These are phyloP conservation scores for Salvia miltiorrhiza DNA, from an alignment of 257 asterid genomes.

Conservation along the genomic window DNA sequence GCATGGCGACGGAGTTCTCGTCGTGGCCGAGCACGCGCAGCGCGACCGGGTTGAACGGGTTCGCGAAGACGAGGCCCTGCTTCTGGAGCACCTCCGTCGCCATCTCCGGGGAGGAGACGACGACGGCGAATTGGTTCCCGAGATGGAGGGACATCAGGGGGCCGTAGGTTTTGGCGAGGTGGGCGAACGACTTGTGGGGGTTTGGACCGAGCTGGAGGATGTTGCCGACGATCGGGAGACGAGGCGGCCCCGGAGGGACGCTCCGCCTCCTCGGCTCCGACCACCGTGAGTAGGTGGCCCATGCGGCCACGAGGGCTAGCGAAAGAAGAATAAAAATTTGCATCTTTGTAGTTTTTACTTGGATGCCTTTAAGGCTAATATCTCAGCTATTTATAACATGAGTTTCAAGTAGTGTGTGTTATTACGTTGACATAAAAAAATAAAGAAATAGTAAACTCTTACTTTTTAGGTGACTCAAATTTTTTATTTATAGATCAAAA, in stretches of 20 bases:
- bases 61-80: neutral
- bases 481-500: too few species aligned
- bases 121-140: too few species aligned
- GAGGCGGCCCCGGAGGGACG: neutral
- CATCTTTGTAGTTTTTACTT: too few species aligned
- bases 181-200: too few species aligned
- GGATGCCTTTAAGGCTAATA: too few species aligned
- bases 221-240: neutral
- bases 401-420: too few species aligned
- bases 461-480: too few species aligned
- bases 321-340: neutral
- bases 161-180: too few species aligned
- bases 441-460: too few species aligned
- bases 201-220: neutral
- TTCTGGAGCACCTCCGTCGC: neutral
- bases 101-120: neutral
- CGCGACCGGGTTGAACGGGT: neutral
- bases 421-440: too few species aligned
- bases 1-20: neutral
- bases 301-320: neutral
- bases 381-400: too few species aligned
- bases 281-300: neutral
- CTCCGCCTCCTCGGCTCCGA: neutral
- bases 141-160: too few species aligned
- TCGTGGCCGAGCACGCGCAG: neutral